phyloP scores from a whole-genome alignment of 176 grass and related monocot genomes.

The Puya raimondii region DNA sequence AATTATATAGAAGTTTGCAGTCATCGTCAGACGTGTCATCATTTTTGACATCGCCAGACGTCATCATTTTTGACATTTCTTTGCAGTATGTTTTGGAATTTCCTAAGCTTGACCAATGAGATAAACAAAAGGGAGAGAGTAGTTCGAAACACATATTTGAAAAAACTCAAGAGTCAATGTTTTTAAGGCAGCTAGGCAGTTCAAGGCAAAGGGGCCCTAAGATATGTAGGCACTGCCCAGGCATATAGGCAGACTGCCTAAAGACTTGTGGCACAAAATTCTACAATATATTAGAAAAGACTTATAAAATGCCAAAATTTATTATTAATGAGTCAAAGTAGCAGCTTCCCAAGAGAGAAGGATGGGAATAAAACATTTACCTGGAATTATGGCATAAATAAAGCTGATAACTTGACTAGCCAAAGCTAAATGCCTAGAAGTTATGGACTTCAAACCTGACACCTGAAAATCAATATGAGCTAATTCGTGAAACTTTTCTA shows the following conservation, averaged over 20 bases:
- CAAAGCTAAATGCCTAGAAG: conserved; percentile 96
- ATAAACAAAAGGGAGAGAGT: background rate
- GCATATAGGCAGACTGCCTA: no score
- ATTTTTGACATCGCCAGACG: background rate
- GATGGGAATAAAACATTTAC: conserved; percentile 34
- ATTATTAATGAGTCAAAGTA: background rate
- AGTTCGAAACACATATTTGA: background rate
- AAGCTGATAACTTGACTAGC: conserved; percentile 98
- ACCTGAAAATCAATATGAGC: conserved; percentile 44
- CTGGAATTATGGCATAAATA: conserved; percentile 82
- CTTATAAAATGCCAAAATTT: background rate
- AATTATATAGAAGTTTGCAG: background rate
- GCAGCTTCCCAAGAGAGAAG: background rate
- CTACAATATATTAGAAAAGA: no score
- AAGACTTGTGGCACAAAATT: no score
- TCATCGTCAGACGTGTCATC: background rate
- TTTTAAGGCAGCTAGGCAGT: no score
- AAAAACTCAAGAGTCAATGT: background rate
- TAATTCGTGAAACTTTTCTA: background rate
- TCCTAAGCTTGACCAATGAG: background rate
- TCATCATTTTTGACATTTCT: background rate
- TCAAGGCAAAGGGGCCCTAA: no score
- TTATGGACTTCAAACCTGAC: conserved; percentile 98
- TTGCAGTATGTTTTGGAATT: background rate
- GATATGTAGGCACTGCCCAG: no score